Evolutionary conservation across 2,329 filamentous ascomycete genomes (phyloP), one percentile per base, ranked within the genome.

Genomic region (Pleoardoris graminearum): DNA sequence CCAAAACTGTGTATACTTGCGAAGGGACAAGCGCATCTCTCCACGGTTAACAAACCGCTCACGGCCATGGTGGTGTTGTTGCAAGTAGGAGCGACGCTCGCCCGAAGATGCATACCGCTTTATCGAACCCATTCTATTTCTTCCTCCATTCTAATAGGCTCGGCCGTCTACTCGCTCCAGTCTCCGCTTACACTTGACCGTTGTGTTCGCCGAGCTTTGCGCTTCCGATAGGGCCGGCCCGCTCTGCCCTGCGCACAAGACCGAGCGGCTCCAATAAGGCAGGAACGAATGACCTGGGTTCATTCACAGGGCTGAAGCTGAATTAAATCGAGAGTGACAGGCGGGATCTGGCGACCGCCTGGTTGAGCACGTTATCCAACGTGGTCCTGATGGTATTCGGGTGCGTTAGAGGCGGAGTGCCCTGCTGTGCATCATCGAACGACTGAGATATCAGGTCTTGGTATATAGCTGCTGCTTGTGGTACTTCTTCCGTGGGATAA

Each of bases 341-440:
- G 21, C 12, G 41, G 19, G n/a, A 6, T 27, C 22, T 36, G 19
- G n/a, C 30, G 14, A 46, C 43, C 43, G 43, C 43, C 36, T 35
- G 43, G 30, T 25, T 27, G 43, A 46, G 30, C 22, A 29, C 17
- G 25, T 32, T 27, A 16, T 44, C 41, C 55, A 54, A 46, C 50
- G 51, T 56, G 56, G 47, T 48, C 56, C 52, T 60, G 35, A 65
- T 63, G 53, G 57, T 63, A 61, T 55, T 63, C 60, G 62, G 63
- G 57, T 51, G 52, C 63, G 46, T 50, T 33, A 48, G 65, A 65
- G 65, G 65, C 62, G 58, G 65, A 63, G 63, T 53, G 53, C 47
- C 43, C 37, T 35, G 10, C 47, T 53, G 30, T 46, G 25, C 23
- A 41, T 37, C 35, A 29, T 45, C 27, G 6, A 23, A 36, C 12